Conservation (phyloP, 352 stramenopile species). For the Globisporangium nagaii region DNA sequence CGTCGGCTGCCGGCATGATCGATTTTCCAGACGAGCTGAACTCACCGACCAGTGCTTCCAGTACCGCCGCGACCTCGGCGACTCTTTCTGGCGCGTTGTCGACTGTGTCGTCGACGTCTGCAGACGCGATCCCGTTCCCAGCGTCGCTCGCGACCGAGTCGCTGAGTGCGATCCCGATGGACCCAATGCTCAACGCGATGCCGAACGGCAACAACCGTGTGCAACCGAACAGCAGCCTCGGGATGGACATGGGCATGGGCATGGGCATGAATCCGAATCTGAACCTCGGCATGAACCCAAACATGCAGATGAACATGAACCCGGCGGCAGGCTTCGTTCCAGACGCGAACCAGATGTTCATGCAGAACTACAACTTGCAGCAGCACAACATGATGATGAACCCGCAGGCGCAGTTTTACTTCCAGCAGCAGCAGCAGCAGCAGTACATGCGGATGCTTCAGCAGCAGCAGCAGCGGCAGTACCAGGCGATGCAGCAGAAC, state of each 20-base stretch:
- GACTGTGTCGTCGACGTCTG: constrained; percentile 21
- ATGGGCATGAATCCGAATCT: constrained; percentile 25
- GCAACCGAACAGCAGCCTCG: constrained; percentile 10
- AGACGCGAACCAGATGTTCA: constrained; percentile 62
- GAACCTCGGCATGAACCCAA: constrained; percentile 48
- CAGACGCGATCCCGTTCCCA: constrained; percentile 73
- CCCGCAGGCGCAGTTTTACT: constrained; percentile 56
- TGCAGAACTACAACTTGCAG: constrained; percentile 65
- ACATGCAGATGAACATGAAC: constrained; percentile 51
- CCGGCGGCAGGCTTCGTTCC: constrained; percentile 24
- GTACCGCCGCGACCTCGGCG: constrained; percentile 17
- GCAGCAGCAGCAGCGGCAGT: constrained; percentile 40
- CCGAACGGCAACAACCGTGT: constrained; percentile 12
- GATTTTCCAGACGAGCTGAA: constrained; percentile 87
- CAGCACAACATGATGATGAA: constrained; percentile 78
- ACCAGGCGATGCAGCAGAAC: constrained; percentile 36
- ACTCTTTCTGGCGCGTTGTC: constrained; percentile 26
- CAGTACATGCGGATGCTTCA: constrained; percentile 74
- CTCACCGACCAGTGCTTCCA: constrained; percentile 36
- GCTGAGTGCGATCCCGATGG: constrained; percentile 23
- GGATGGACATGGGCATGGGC: constrained; percentile 33
- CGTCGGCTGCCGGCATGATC: constrained; percentile 51
- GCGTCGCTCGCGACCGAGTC: constrained; percentile 61
- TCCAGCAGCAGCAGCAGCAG: constrained; percentile 77
- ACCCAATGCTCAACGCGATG: constrained; percentile 17